Evolutionary conservation across 352 stramenopile species (phyloP).

Genomic region (Phytophthora nicotianae): DNA sequence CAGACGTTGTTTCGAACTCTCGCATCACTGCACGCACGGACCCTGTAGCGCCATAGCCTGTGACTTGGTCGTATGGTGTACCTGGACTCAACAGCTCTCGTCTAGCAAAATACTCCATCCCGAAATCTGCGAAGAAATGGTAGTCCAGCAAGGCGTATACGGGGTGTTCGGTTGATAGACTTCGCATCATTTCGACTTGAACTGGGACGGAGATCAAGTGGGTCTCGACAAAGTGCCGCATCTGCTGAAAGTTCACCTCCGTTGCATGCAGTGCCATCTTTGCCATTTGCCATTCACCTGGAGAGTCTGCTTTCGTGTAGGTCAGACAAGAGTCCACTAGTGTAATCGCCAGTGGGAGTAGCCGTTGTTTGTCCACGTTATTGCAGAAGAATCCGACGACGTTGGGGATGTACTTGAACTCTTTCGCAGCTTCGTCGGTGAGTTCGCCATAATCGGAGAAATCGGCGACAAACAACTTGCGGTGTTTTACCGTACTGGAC

Average conservation of each 20-base stretch:
- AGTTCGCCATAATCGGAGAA: constrained; percentile 31
- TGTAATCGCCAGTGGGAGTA: constrained; percentile 44
- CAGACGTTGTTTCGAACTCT: constrained; percentile 29
- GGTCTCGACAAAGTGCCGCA: constrained; percentile 35
- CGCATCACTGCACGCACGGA: constrained; percentile 34
- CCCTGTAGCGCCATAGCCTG: constrained; percentile 41
- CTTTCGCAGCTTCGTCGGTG: constrained; percentile 13
- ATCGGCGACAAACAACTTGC: constrained; percentile 36
- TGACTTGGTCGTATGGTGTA: constrained; percentile 42
- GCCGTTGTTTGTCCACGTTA: constrained; percentile 18
- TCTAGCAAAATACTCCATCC: constrained; percentile 38
- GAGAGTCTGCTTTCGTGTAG: constrained; percentile 34
- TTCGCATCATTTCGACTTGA: constrained; percentile 48
- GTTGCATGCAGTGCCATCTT: constrained; percentile 48
- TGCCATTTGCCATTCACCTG: constrained; percentile 39
- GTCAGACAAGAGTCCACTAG: constrained; percentile 27
- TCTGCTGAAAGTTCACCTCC: constrained; percentile 41
- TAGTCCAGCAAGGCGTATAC: constrained; percentile 47
- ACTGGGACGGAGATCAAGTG: constrained; percentile 42
- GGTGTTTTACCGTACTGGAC: constrained; percentile 9
- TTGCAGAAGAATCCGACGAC: constrained; percentile 47
- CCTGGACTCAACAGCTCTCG: constrained; percentile 30
- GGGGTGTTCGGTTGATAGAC: constrained; percentile 34
- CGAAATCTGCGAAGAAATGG: constrained; percentile 46
- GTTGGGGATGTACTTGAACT: constrained; percentile 39